A percentile compares a stretch with the other conserved stretches of the same genome.
Conservation (phyloP, 768 basidiomycete species). For the Trametes punicea region DNA sequence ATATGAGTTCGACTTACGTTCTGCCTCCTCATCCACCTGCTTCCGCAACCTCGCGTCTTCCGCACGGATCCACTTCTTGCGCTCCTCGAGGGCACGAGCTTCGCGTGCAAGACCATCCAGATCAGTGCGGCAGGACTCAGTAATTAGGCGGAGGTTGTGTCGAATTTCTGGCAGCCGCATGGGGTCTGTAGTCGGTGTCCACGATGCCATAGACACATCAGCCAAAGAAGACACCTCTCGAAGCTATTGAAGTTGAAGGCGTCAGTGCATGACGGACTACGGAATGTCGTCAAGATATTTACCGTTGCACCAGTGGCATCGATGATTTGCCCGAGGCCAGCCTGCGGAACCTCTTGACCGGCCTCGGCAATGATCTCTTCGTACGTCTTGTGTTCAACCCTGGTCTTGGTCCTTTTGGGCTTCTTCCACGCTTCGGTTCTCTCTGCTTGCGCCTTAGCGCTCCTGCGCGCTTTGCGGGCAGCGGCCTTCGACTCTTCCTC, state of each 20-base stretch:
- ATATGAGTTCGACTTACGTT: constrained; percentile 45
- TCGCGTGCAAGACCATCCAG: constrained; percentile 88
- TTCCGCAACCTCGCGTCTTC: constrained; percentile 73
- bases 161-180: constrained; percentile 95
- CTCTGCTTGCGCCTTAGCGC: constrained; percentile 53
- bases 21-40: constrained; percentile 72
- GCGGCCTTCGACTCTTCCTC: constrained; percentile 45
- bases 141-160: constrained; percentile 88
- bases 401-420: constrained; percentile 79
- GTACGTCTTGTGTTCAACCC: constrained; percentile 92
- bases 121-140: constrained; percentile 77
- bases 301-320: constrained; percentile 94
- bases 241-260: constrained; percentile 46
- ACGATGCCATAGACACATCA: constrained; percentile 68
- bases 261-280: not conserved
- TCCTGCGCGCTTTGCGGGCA: constrained; percentile 47
- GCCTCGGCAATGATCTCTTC: constrained; percentile 93
- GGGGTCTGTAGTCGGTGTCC: constrained; percentile 85
- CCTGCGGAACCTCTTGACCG: constrained; percentile 49
- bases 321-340: constrained; percentile 82
- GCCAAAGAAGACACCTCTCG: constrained; percentile 84
- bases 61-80: constrained; percentile 63
- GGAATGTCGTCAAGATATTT: constrained; percentile 29
- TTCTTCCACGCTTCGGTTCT: constrained; percentile 82
- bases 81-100: constrained; percentile 77